Evolutionary conservation across 306 rosid genomes (phyloP).

Genomic region (Medicago truncatula): MtrunA17r5.0-ANR NC_053044.1:36624501-36625000

Average conservation of each 20-base stretch:
- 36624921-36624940: constrained; percentile 1
- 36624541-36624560: constrained; percentile 91
- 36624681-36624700: constrained; percentile 10
- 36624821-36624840: constrained; percentile 9
- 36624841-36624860: not conserved
- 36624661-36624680: constrained; percentile 2
- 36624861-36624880: not conserved
- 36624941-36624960: not conserved
- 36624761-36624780: not conserved
- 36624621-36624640: constrained; percentile 14
- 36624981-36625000: constrained; percentile 9
- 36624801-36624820: not conserved
- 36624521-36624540: constrained; percentile 87
- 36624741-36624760: constrained; percentile 18
- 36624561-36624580: constrained; percentile 89
- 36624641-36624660: not conserved
- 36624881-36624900: constrained; percentile 11
- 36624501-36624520: constrained; percentile 66
- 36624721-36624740: constrained; percentile 1
- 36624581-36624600: constrained; percentile 66
- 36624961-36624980: not conserved
- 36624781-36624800: not conserved
- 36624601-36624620: constrained; percentile 13
- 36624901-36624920: not conserved
- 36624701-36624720: constrained; percentile 21